Evolutionary conservation across 2,329 filamentous ascomycete genomes (phyloP).

Genomic region (Hypoxylon sp.): DNA sequence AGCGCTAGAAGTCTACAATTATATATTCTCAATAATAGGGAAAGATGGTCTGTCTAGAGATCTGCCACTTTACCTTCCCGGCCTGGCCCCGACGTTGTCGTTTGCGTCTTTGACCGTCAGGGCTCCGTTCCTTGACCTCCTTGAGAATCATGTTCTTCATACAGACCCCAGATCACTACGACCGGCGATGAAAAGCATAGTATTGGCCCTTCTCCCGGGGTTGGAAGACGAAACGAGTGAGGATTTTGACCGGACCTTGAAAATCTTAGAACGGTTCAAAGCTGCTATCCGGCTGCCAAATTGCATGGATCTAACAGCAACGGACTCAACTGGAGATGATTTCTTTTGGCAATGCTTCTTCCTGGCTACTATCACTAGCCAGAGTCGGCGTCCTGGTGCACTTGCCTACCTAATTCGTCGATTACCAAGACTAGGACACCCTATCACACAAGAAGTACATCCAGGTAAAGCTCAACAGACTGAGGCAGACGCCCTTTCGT

Average conservation of each 20-base stretch:
- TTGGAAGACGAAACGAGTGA: conserved; percentile 97
- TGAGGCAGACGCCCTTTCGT: conserved; percentile 62
- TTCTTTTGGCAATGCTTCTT: conserved; percentile 99
- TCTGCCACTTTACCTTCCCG: conserved; percentile 88
- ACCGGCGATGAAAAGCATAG: conserved; percentile 89
- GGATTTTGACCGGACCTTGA: conserved; percentile 91
- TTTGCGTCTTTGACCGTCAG: conserved; percentile 95
- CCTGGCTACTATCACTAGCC: conserved; percentile 89
- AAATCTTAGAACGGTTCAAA: conserved; percentile 83
- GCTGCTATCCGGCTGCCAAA: conserved; percentile 69
- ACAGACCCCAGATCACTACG: conserved; percentile 79
- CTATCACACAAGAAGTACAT: conserved; percentile 52
- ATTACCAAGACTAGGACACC: conserved; percentile 77
- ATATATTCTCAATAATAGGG: conserved; percentile 89
- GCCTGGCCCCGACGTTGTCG: conserved; percentile 87
- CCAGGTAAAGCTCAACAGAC: conserved; percentile 51
- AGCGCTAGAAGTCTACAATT: conserved; percentile 91
- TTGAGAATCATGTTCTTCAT: conserved; percentile 83
- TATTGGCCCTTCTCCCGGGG: conserved; percentile 89
- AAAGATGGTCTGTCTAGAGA: conserved; percentile 84
- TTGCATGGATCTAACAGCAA: conserved; percentile 64
- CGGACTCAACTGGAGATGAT: conserved; percentile 75
- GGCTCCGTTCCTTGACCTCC: conserved; percentile 83
- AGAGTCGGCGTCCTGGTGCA: conserved; percentile 85
- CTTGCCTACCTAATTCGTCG: conserved; percentile 86